Evolutionary conservation across 1,284 basidiomycete genomes (phyloP).

Genomic region (Rhodotorula sp.): DNA sequence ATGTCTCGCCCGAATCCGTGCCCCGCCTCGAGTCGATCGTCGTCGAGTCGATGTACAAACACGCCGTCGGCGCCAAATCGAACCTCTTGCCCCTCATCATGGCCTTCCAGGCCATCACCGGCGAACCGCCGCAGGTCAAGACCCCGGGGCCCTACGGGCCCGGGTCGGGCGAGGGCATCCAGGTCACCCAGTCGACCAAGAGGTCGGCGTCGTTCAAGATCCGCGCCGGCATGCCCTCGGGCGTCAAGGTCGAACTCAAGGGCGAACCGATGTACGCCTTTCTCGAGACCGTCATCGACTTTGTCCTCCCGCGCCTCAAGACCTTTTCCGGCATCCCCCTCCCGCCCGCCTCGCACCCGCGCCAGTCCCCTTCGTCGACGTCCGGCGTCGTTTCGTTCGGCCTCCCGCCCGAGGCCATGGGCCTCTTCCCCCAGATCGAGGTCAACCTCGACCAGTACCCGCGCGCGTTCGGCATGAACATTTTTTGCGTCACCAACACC

Average conservation of each 20-base stretch:
- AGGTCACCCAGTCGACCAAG: slow-evolving; percentile 74
- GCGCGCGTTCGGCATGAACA: slow-evolving; percentile 78
- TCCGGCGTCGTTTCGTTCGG: slow-evolving; percentile 87
- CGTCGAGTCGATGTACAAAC: slow-evolving; percentile 79
- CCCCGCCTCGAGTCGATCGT: slow-evolving; percentile 78
- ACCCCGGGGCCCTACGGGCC: slow-evolving; percentile 50
- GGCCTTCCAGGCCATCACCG: slow-evolving; percentile 82
- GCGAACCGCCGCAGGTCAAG: slow-evolving; percentile 72
- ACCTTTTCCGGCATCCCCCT: slow-evolving; percentile 82
- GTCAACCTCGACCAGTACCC: slow-evolving; percentile 87
- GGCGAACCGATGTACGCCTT: slow-evolving; percentile 94
- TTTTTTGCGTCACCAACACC: slow-evolving; percentile 85
- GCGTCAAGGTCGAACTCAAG: slow-evolving; percentile 83
- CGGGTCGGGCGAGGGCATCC: slow-evolving; percentile 65
- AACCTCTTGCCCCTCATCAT: slow-evolving; percentile 81
- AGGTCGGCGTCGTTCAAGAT: slow-evolving; percentile 81
- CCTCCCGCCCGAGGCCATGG: slow-evolving; percentile 77
- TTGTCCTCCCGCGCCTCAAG: slow-evolving; percentile 87
- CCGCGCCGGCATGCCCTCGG: slow-evolving; percentile 75
- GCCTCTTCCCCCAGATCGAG: slow-evolving; percentile 81
- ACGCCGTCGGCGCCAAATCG: slow-evolving; percentile 61
- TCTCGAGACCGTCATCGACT: slow-evolving; percentile 81
- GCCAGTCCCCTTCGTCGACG: slow-evolving; percentile 63
- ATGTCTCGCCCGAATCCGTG: slow-evolving; percentile 63
- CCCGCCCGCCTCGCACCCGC: slow-evolving; percentile 56